Evolutionary conservation across 2,329 filamentous ascomycete species (phyloP), one percentile per base, ranked within the genome.

Genomic region (Calonectria fujianensis): DNA sequence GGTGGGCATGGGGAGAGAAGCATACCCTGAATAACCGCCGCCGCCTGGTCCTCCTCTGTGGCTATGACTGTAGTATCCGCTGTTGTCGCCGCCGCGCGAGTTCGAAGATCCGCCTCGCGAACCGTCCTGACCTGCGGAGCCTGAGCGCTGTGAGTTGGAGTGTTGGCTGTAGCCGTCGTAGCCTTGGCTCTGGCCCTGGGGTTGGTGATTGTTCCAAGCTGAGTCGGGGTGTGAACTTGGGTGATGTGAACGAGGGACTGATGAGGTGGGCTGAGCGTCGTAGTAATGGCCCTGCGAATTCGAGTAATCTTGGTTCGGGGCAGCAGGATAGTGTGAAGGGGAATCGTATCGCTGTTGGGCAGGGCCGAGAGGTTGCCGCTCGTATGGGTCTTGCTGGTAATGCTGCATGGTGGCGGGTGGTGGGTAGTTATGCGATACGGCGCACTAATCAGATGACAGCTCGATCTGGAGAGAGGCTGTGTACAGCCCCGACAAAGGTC

Each of bases 351-450:
- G 71, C 52, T 75, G 75, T 72, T 80, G 76, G 57, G 76, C 73
- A 65, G 78, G 78, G 52, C 84, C 84, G 61, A 85, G 81, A 71
- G 83, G 83, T 50, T 85, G 82, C 78, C 83, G 83, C 80, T 86
- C 84, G 74, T 82, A 83, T 39, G 81, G 81, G 74, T 84, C 82
- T 64, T 80, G 77, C 27, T 74, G 75, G 80, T 84, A 82, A 72
- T 82, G 80, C 78, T 82, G 80, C 84, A 86, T 86, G 76, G 68
- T 72, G 78, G 75, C 35, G 69, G 57, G 14, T 41, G 57, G 57
- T 63, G 57, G 57, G 63, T 74, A 51, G 63, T 64, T 77, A 57
- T 75, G 75, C 69, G 73, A 69, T 69, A 75, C 61, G 66, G 70
- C 61, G 63, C 75, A 72, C 71, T 72, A 67, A 69, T 61, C 41